phyloP scores from a whole-genome alignment of 352 stramenopile genomes.

The Phytopythium ostracodes region DNA sequence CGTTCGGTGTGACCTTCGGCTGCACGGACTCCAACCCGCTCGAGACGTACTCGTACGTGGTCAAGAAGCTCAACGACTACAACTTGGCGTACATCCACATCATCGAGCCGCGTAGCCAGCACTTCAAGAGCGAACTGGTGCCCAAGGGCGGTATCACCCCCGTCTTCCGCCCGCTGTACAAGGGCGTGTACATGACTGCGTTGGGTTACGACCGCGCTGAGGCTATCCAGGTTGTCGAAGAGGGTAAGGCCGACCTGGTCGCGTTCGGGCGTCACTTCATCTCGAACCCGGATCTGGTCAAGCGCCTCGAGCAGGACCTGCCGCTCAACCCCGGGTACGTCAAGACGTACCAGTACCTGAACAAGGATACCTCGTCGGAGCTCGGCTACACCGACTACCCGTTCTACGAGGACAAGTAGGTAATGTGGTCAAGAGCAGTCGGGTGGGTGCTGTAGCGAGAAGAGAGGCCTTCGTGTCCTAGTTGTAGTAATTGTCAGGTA shows the following conservation, averaged over 20 bases:
- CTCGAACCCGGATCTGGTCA: conserved; percentile 43
- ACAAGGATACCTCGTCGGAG: conserved; percentile 7
- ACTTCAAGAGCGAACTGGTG: conserved; percentile 7
- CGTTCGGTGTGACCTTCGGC: conserved; percentile 24
- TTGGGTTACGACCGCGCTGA: conserved; percentile 17
- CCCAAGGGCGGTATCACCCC: conserved; percentile 23
- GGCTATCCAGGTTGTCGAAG: conserved; percentile 19
- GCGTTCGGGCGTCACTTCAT: conserved; percentile 46
- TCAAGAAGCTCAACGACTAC: conserved; percentile 27
- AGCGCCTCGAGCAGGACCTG: conserved; percentile 19
- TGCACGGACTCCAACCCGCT: conserved; percentile 20
- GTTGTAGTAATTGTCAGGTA: background rate
- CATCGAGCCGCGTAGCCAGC: conserved; percentile 20
- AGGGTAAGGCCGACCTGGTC: conserved; percentile 25
- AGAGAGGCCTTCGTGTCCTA: background rate
- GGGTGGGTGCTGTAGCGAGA: no score
- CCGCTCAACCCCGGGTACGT: conserved; percentile 23
- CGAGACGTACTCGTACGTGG: conserved; percentile 22
- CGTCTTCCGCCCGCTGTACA: conserved; percentile 25
- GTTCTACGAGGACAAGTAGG: conserved; percentile 13
- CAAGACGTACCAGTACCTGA: conserved; percentile 18
- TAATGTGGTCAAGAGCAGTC: background rate
- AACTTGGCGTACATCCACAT: conserved; percentile 30
- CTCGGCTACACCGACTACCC: conserved; percentile 46
- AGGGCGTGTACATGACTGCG: conserved; percentile 25